Evolutionary conservation across 768 basidiomycete species (phyloP), one percentile per base, ranked within the genome.

Genomic region (Amanita inopinata): DNA sequence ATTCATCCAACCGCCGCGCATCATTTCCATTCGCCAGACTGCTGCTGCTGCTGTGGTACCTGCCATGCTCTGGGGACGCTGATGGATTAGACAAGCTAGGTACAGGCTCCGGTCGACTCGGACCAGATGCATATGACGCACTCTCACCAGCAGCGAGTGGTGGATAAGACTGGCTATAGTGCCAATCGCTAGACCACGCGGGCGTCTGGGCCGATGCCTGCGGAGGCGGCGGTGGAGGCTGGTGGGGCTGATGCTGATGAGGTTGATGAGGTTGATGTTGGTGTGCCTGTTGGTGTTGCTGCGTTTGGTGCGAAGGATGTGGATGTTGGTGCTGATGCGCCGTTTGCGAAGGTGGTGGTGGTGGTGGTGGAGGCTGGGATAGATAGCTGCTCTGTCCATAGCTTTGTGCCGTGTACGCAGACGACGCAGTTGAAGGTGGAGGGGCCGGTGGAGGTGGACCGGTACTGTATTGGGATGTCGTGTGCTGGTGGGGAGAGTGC

Each of bases 281-380:
- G 27, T 38, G 34, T n/a, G 27, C 33, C 3, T 28, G 45, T 12
- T 22, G 49, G 23, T 38, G 56, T 35, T 34, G 57, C 23, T 18
- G 51, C 1, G 56, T 39, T 38, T 67, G 68, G 22, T 47, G 42
- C 27, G 45, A 39, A 20, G 38, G 45, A 23, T 40, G 48, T 28
- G 39, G 42, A 20, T 34, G 8, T 10, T 9, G 33, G 8, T 38
- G 47, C 20, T 41, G 45, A 3, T 39, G 40, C 12, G 48, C 28
- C 5, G 48, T 35, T 32, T 56, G 59, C 18, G 57, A 55, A 12
- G 54, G 59, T 8, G 62, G 53, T 30, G 60, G 62, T 2, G 60
- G 54, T 40, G 62, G 63, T 31, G 61, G 60, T 48, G 38, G 37
- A 3, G 49, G 38, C 38, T 46, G 49, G 22, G 32, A 49, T 6